Evolutionary conservation across 495 filamentous ascomycete species (phyloP).

Genomic region (Daldinia vernicosa): DNA sequence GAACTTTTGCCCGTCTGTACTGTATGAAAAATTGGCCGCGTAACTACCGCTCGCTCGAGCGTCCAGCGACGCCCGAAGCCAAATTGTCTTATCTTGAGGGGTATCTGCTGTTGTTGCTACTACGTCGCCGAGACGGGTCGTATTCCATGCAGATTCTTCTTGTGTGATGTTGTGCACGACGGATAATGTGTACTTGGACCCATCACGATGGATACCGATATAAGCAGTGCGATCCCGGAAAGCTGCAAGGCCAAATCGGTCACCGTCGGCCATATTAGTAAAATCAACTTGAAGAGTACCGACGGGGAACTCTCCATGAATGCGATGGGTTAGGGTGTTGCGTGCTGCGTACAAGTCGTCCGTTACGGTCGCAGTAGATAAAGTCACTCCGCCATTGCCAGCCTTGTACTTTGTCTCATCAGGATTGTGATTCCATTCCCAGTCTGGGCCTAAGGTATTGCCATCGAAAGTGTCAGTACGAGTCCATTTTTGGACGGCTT

Average conservation of each 20-base stretch:
- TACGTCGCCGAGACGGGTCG: conserved; percentile 50
- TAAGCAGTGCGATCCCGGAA: conserved; percentile 63
- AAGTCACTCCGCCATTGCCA: conserved; percentile 45
- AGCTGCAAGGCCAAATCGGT: conserved; percentile 59
- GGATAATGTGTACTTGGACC: conserved; percentile 33
- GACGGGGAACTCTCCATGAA: conserved; percentile 56
- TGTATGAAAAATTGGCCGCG: conserved; percentile 60
- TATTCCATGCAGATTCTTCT: conserved; percentile 52
- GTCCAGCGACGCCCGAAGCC: conserved; percentile 49
- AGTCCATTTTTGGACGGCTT: conserved; percentile 32
- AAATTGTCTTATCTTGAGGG: conserved; percentile 45
- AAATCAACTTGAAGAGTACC: conserved; percentile 61
- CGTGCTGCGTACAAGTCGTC: conserved; percentile 60
- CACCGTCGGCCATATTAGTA: conserved; percentile 59
- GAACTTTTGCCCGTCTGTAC: conserved; percentile 58
- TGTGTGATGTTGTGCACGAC: conserved; percentile 36
- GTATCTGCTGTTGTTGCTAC: conserved; percentile 44
- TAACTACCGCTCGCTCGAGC: conserved; percentile 23
- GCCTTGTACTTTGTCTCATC: conserved; percentile 50
- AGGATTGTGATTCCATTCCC: conserved; percentile 73
- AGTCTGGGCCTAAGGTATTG: conserved; percentile 50
- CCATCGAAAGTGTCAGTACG: conserved; percentile 58
- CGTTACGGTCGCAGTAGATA: conserved; percentile 63
- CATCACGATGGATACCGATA: conserved; percentile 56
- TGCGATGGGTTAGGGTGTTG: conserved; percentile 66